Evolutionary conservation across 176 grass and related monocot genomes (phyloP).

Genomic region (Cenchrus fungigraminus): DNA sequence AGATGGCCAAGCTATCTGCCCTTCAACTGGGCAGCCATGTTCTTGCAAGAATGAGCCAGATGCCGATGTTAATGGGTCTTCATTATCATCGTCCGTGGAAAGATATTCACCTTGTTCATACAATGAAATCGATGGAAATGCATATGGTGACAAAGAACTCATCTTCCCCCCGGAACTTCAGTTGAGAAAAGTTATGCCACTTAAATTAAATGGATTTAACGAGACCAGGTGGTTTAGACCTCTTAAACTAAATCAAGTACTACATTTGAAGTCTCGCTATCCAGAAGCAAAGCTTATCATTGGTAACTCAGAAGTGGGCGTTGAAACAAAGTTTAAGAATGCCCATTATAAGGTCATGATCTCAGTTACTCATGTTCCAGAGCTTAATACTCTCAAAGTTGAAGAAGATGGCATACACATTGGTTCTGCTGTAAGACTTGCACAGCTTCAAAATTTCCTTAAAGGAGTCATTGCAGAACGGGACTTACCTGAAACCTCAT

Average conservation of each 20-base stretch:
- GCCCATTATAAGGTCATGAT: constrained; percentile 73
- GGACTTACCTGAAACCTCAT: constrained; percentile 61
- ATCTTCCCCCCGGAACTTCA: constrained; percentile 94
- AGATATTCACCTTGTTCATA: constrained; percentile 66
- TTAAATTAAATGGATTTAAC: constrained; percentile 77
- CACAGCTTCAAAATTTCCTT: constrained; percentile 74
- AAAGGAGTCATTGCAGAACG: constrained; percentile 59
- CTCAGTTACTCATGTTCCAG: constrained; percentile 80
- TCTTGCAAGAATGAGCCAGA: constrained; percentile 56
- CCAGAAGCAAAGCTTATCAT: constrained; percentile 82
- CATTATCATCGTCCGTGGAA: constrained; percentile 41
- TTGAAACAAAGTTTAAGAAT: constrained; percentile 96
- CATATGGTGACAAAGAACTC: constrained; percentile 76
- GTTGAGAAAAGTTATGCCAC: constrained; percentile 63
- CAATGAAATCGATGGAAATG: constrained; percentile 82
- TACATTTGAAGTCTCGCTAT: constrained; percentile 77
- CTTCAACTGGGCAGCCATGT: constrained; percentile 93
- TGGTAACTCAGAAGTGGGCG: constrained; percentile 92
- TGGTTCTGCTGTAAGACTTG: constrained; percentile 84
- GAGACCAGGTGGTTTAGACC: constrained; percentile 87
- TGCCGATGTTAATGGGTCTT: constrained; percentile 34
- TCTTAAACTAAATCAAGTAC: constrained; percentile 71
- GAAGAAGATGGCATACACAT: constrained; percentile 87
- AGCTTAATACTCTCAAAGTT: constrained; percentile 68
- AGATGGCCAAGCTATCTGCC: constrained; percentile 69